phyloP scores from a whole-genome alignment of 805 yeast species.

The Lipomyces orientalis region DNA sequence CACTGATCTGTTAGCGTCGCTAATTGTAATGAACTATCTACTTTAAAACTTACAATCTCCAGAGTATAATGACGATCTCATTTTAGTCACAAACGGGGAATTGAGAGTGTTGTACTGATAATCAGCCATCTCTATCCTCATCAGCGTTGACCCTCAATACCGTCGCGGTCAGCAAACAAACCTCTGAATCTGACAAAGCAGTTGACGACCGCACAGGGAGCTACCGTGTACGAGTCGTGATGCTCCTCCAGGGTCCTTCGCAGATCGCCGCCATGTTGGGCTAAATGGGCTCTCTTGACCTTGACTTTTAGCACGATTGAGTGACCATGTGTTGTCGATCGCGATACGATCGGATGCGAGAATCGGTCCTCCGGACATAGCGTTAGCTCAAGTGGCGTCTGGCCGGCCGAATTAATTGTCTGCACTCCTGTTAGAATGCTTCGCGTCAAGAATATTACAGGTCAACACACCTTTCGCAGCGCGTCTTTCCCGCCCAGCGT shows the following conservation, averaged over 20 bases:
- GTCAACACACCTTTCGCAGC: constrained; percentile 19
- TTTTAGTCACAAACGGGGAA: constrained; percentile 53
- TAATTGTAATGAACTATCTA: no score
- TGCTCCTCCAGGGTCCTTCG: constrained; percentile 70
- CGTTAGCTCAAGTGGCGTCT: constrained; percentile 45
- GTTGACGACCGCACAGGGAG: constrained; percentile 71
- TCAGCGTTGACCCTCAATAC: not conserved
- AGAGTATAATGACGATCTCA: constrained; percentile 48
- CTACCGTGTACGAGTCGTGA: constrained; percentile 52
- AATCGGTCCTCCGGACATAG: constrained; percentile 47
- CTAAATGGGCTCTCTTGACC: constrained; percentile 43
- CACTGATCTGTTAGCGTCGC: constrained; percentile 31
- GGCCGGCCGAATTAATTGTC: constrained; percentile 45
- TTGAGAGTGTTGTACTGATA: constrained; percentile 66
- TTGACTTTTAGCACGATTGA: constrained; percentile 45
- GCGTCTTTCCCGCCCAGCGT: constrained; percentile 34
- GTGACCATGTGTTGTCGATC: constrained; percentile 40
- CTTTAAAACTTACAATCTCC: constrained; percentile 46
- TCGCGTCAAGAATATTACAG: not conserved
- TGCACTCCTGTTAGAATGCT: not conserved
- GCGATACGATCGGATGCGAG: constrained; percentile 57
- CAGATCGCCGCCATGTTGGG: constrained; percentile 49
- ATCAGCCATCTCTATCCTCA: constrained; percentile 33
- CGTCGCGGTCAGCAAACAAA: constrained; percentile 55
- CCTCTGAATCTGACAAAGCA: constrained; percentile 78